phyloP scores from a whole-genome alignment of 2,329 filamentous ascomycete genomes.

The Penicillium sp. region DNA sequence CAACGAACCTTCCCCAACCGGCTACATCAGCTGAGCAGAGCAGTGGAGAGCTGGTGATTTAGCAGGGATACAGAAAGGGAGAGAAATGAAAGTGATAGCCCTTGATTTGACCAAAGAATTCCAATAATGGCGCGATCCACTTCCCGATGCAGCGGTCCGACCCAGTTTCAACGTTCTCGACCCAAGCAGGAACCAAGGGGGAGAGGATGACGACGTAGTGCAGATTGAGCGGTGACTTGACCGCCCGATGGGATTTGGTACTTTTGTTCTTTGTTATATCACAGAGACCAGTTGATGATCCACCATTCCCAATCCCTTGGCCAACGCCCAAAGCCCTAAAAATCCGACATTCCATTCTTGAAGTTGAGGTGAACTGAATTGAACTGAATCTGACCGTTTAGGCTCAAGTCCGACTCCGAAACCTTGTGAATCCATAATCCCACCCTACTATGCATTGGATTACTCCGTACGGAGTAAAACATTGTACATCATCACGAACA shows the following conservation, averaged over 20 bases:
- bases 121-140: constrained; percentile 29
- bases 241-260: constrained; percentile 11
- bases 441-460: not conserved
- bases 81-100: not conserved
- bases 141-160: constrained; percentile 42
- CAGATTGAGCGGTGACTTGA: constrained; percentile 23
- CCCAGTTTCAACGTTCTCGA: constrained; percentile 33
- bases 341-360: not conserved
- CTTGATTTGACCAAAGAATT: not conserved
- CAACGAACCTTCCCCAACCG: constrained; percentile 10
- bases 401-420: not conserved
- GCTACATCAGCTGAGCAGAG: constrained; percentile 4
- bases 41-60: not conserved
- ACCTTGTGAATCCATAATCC: not conserved
- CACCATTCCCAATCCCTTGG: constrained; percentile 24
- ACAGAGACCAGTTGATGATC: not conserved
- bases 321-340: not conserved
- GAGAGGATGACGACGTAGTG: constrained; percentile 7
- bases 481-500: not conserved
- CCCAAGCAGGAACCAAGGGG: constrained; percentile 17
- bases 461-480: not conserved
- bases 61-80: not conserved
- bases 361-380: constrained; percentile 2
- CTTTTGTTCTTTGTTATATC: not conserved
- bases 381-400: not conserved